These are phyloP conservation scores for Castanea mollissima DNA, from an alignment of 306 rosid genomes.

Conservation along the genomic window DNA sequence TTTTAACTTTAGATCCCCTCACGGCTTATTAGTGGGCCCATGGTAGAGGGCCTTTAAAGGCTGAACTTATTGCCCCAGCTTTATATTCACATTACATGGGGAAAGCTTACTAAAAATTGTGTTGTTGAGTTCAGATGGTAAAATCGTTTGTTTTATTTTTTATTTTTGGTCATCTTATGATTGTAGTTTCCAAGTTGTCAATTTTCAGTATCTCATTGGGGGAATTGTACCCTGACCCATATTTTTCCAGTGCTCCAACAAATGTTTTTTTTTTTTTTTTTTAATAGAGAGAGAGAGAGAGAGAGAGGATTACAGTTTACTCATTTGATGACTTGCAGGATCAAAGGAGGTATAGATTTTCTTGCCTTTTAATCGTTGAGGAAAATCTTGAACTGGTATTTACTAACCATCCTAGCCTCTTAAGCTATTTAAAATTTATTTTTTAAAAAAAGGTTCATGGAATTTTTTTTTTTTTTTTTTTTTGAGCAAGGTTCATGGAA, in stretches of 20 bases:
- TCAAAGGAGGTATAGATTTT: not conserved
- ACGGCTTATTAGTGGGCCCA: not conserved
- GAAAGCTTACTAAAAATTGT: not conserved
- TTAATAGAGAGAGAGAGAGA: no score
- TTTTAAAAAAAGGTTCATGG: not conserved
- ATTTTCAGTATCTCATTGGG: not conserved
- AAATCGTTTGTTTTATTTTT: not conserved
- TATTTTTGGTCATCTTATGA: not conserved
- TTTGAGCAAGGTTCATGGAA: not conserved
- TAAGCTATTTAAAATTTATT: no score
- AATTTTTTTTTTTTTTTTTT: not conserved
- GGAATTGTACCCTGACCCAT: not conserved
- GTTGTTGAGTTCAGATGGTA: not conserved
- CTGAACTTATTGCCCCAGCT: not conserved
- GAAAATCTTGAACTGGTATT: not conserved
- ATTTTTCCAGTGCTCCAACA: not conserved
- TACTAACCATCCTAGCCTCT: not conserved
- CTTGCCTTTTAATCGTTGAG: not conserved
- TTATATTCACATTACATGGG: not conserved
- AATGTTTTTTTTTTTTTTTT: not conserved
- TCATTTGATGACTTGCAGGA: not conserved
- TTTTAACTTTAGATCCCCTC: not conserved
- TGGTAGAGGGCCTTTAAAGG: not conserved
- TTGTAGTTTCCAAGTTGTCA: not conserved
- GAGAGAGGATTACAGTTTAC: no score